Evolutionary conservation across 2,329 filamentous ascomycete species (phyloP), one percentile per base, ranked within the genome.

Genomic region (Epichloe baconii): DNA sequence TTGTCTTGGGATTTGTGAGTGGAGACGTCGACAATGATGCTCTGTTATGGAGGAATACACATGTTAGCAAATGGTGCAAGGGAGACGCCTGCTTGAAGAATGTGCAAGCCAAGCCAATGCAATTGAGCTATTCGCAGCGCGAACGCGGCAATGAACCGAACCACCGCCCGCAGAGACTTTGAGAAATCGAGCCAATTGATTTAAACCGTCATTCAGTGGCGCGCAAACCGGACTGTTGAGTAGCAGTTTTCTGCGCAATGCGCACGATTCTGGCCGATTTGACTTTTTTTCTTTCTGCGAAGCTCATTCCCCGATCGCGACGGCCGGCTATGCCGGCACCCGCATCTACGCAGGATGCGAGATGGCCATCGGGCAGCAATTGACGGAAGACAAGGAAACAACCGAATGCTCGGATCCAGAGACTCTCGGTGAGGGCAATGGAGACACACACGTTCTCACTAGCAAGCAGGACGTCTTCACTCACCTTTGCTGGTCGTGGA

Each of bases 401-500:
- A 40, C 10, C 35, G n/a, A 14, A 48, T 8, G 37, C 15, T 40
- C 46, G 35, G 6, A 31, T 21, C 11, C 8, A 37, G n/a, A 3
- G 31, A 15, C 12, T n/a, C 31, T 38, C 21, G 42, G 23, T 6
- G 43, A 45, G 43, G 12, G 42, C 14, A 31, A 35, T 37, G 41
- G 21, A 5, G 21, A 5, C 21, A 34, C 37, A n/a, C 17, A 38
- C 21, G 0, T 49, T 34, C 2, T 31, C 26, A 31, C 14, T 44
- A 2, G 35, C 35, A 12, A 11, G 21, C 47, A 34, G 38, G 36
- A 26, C 41, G 36, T 23, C 15, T 26, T 41, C 10, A 49, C 37
- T 56, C 52, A 57, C 54, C 54, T 56, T 50, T 48, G 47, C 43
- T 48, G 47, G 53, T 44, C 44, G 53, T 51, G 48, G 49, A 46